These are phyloP conservation scores for Penicillium sp. DNA, from an alignment of 2,329 filamentous ascomycete species.

Conservation along the genomic window DNA sequence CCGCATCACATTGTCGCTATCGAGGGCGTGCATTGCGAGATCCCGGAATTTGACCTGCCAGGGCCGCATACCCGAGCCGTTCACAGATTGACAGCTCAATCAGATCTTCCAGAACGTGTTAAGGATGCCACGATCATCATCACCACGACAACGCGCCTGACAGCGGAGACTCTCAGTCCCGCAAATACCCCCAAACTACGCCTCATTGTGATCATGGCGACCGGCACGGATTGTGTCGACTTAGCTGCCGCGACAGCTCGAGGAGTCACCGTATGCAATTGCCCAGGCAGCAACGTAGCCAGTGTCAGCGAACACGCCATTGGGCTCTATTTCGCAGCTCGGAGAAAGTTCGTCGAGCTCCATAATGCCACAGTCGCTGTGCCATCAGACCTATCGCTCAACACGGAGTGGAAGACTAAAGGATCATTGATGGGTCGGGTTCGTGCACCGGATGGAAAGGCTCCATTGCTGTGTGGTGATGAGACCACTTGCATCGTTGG, in stretches of 20 bases:
- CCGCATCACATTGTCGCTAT: slow-evolving; percentile 50
- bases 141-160: slow-evolving; percentile 35
- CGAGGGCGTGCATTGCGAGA: slow-evolving; percentile 47
- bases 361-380: slow-evolving; percentile 32
- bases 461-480: slow-evolving; percentile 48
- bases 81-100: slow-evolving; percentile 37
- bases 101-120: slow-evolving; percentile 38
- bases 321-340: slow-evolving; percentile 51
- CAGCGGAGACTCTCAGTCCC: slow-evolving; percentile 39
- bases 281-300: slow-evolving; percentile 50
- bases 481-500: slow-evolving; percentile 53
- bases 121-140: slow-evolving; percentile 51
- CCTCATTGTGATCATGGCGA: slow-evolving; percentile 48
- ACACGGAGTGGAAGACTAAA: slow-evolving; percentile 42
- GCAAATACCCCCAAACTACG: slow-evolving; percentile 45
- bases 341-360: slow-evolving; percentile 43
- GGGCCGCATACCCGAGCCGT: slow-evolving; percentile 39
- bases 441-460: slow-evolving; percentile 24
- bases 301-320: slow-evolving; percentile 54
- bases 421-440: slow-evolving; percentile 34
- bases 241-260: slow-evolving; percentile 43
- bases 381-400: neutral
- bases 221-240: slow-evolving; percentile 52
- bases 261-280: slow-evolving; percentile 50
- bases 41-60: slow-evolving; percentile 44